Evolutionary conservation across 306 rosid species (phyloP).

Genomic region (Cucurbita ficifolia): DNA sequence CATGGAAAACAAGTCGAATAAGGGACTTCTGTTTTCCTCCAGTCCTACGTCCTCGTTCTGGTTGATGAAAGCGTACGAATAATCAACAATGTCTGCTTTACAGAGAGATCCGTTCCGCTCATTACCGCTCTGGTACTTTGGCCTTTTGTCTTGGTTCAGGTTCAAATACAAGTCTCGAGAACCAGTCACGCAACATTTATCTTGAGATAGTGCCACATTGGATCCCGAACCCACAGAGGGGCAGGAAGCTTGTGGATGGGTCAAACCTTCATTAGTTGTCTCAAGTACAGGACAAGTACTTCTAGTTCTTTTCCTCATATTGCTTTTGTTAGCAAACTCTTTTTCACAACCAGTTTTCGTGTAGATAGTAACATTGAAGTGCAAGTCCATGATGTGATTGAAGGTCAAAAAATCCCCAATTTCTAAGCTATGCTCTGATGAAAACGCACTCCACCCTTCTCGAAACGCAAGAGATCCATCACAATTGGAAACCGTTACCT

Average conservation of each 20-base stretch:
- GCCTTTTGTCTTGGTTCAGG: conserved; percentile 3
- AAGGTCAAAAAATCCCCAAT: conserved; percentile 44
- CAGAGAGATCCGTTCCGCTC: not conserved
- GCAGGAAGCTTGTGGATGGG: conserved; percentile 4
- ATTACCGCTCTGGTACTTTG: not conserved
- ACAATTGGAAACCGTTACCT: conserved; percentile 20
- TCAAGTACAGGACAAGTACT: not conserved
- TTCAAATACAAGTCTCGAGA: not conserved
- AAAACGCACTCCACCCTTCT: conserved; percentile 53
- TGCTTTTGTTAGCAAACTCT: conserved; percentile 11
- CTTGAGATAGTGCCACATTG: conserved; percentile 2
- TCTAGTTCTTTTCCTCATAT: conserved; percentile 18
- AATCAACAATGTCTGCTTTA: conserved; percentile 21
- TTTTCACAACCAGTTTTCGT: conserved; percentile 39
- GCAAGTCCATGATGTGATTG: conserved; percentile 16
- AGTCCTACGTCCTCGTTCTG: conserved; percentile 12
- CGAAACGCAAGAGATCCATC: conserved; percentile 29
- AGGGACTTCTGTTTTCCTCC: conserved; percentile 15
- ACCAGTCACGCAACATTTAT: not conserved
- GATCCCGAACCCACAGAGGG: conserved; percentile 8
- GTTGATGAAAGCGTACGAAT: conserved; percentile 14
- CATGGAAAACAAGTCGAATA: conserved; percentile 17
- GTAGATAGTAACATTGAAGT: conserved; percentile 40
- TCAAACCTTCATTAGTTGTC: not conserved
- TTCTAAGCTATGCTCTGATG: conserved; percentile 26